Conservation (phyloP, 2,329 filamentous ascomycete species). For the Rhynchosporium agropyri region DNA sequence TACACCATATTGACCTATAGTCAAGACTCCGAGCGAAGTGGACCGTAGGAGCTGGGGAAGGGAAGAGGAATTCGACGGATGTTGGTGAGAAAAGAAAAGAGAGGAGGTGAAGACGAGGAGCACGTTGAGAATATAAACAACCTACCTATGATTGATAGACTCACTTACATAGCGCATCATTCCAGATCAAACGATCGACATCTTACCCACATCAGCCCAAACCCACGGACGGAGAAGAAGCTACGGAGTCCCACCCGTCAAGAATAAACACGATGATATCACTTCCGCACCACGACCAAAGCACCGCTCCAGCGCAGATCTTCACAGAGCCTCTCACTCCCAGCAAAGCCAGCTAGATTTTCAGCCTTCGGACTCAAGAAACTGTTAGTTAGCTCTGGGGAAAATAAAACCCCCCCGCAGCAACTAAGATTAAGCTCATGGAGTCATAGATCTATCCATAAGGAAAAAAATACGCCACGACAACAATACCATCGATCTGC, state of each 20-base stretch:
- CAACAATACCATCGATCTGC: too few relatives aligned
- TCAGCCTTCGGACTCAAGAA: conserved; percentile 7
- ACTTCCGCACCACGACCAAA: background rate
- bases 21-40: background rate
- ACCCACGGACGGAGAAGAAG: background rate
- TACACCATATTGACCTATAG: conserved; percentile 34
- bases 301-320: background rate
- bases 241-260: background rate
- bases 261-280: conserved; percentile 3
- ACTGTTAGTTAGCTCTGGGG: too few relatives aligned
- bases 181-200: conserved; percentile 5
- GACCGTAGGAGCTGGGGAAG: background rate
- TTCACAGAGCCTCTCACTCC: background rate
- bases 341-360: background rate
- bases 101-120: background rate
- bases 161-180: background rate
- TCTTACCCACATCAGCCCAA: background rate
- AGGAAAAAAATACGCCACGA: background rate
- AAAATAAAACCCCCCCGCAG: background rate
- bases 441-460: background rate
- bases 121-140: background rate
- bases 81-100: background rate
- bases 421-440: conserved; percentile 11
- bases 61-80: background rate
- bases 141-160: too few relatives aligned